Conservation (phyloP, 805 yeast genomes). For the Wickerhamiella kazuoi region DNA sequence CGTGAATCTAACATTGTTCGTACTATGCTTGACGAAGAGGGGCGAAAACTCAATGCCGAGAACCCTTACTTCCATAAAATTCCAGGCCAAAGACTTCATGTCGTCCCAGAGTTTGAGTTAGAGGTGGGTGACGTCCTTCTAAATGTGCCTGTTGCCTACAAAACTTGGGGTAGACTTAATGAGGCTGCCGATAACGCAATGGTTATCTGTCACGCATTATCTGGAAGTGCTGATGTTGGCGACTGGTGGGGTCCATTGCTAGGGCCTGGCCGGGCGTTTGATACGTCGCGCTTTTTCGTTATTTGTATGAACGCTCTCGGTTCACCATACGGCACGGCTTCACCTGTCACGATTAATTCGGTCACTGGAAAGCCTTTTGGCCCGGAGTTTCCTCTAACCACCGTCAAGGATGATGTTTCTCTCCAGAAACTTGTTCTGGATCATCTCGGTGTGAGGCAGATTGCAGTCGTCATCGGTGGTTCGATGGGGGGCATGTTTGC, state of each 20-base stretch:
- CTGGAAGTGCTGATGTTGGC: constrained; percentile 86
- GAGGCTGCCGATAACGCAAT: constrained; percentile 52
- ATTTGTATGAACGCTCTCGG: constrained; percentile 87
- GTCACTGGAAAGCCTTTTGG: constrained; percentile 69
- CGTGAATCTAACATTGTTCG: no score
- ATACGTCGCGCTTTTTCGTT: constrained; percentile 71
- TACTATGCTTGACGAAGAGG: no score
- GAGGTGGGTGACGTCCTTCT: constrained; percentile 65
- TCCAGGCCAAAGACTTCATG: constrained; percentile 57
- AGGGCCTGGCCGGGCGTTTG: constrained; percentile 76
- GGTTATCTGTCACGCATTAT: constrained; percentile 88
- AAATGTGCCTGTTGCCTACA: constrained; percentile 83
- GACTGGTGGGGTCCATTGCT: constrained; percentile 99
- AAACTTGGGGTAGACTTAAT: constrained; percentile 85
- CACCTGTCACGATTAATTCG: constrained; percentile 74
- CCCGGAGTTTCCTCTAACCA: constrained; percentile 85
- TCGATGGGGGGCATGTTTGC: constrained; percentile 99
- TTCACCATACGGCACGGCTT: constrained; percentile 89
- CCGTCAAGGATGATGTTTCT: constrained; percentile 81
- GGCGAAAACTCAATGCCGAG: constrained; percentile 4
- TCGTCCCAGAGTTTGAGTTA: constrained; percentile 52
- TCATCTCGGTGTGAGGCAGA: constrained; percentile 53
- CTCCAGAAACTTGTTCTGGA: constrained; percentile 67
- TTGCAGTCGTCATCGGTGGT: constrained; percentile 86
- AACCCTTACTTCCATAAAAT: constrained; percentile 62